Percentiles rank a stretch among this genome's conserved stretches.
Evolutionary conservation across 2,329 filamentous ascomycete genomes (phyloP).

Genomic region (Tolypocladium amazonense): DNA sequence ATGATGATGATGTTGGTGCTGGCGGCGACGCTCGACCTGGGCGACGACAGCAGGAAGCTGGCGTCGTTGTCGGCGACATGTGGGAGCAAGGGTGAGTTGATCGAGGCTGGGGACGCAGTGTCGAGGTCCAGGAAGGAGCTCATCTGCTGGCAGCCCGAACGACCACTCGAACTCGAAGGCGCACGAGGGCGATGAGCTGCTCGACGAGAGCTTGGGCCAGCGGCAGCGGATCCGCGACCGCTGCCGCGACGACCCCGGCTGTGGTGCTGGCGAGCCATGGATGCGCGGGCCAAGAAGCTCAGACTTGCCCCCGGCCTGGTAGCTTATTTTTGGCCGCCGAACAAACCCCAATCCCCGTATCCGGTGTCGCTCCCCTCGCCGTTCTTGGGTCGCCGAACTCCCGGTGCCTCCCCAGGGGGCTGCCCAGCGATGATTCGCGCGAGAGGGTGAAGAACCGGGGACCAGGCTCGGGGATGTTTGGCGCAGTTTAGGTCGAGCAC

Average conservation of each 20-base stretch:
- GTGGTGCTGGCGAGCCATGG: background rate
- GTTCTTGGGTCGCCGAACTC: background rate
- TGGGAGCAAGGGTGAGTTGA: background rate
- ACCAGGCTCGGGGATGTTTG: background rate
- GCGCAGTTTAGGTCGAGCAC: background rate
- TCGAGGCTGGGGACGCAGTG: background rate
- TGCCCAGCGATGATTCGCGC: background rate
- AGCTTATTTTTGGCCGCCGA: background rate
- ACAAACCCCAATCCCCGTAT: background rate
- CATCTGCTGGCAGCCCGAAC: slow-evolving; percentile 2
- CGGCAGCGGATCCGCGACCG: background rate
- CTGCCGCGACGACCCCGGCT: background rate
- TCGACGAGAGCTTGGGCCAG: background rate
- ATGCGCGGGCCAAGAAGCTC: background rate
- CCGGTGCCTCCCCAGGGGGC: background rate
- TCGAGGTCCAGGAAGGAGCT: slow-evolving; percentile 7
- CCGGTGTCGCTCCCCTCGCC: background rate
- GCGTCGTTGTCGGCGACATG: background rate
- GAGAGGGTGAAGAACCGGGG: background rate
- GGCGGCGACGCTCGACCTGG: slow-evolving; percentile 1
- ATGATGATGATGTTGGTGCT: background rate
- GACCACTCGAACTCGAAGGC: background rate
- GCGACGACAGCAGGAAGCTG: slow-evolving; percentile 6
- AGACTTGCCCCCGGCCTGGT: background rate
- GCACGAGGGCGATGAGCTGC: background rate